These are phyloP conservation scores for Hypomontagnella submonticulosa DNA, from an alignment of 495 filamentous ascomycete genomes.

Conservation along the genomic window DNA sequence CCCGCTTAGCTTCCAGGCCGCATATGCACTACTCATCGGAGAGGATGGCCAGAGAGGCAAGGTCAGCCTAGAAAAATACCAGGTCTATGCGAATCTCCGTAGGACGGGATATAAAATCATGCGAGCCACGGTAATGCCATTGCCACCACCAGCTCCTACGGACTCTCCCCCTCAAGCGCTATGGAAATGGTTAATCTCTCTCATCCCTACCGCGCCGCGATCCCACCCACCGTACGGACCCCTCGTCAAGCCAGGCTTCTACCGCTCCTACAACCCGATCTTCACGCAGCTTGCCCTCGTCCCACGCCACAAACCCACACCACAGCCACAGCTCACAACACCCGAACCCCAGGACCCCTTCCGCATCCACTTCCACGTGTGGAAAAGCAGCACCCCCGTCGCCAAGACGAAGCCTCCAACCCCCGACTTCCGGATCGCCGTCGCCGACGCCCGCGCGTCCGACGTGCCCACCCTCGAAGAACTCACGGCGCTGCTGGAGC, in stretches of 20 bases:
- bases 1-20: conserved; percentile 89
- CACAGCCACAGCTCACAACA: conserved; percentile 32
- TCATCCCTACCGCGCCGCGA: conserved; percentile 38
- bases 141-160: conserved; percentile 10
- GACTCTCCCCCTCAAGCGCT: conserved; percentile 34
- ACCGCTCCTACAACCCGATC: conserved; percentile 81
- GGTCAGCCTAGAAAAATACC: conserved; percentile 79
- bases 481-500: conserved; percentile 73
- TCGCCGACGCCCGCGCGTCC: conserved; percentile 78
- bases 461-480: conserved; percentile 77
- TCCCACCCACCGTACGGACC: conserved; percentile 65
- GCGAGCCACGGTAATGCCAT: conserved; percentile 64
- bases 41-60: conserved; percentile 68
- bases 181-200: conserved; percentile 57
- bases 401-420: conserved; percentile 77
- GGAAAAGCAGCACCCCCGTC: conserved; percentile 74
- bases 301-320: conserved; percentile 73
- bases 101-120: conserved; percentile 83
- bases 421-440: conserved; percentile 84
- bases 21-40: conserved; percentile 82
- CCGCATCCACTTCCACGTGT: conserved; percentile 78
- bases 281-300: conserved; percentile 81
- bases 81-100: conserved; percentile 85
- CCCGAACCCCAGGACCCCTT: conserved; percentile 64
- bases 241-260: conserved; percentile 77